Evolutionary conservation across 306 rosid species (phyloP).

Genomic region (Lathyrus oleraceus): DNA sequence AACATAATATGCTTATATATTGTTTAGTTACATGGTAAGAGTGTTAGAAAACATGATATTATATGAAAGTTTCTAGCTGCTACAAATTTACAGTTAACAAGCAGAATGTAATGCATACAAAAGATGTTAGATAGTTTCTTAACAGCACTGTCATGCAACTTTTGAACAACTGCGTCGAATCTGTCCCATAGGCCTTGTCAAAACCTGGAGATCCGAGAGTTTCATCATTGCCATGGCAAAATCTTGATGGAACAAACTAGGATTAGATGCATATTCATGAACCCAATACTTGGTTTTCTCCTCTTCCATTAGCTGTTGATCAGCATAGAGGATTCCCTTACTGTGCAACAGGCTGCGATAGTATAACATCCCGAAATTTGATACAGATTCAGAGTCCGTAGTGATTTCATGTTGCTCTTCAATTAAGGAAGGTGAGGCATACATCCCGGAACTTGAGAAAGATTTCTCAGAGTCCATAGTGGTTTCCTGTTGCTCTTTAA

Average conservation of each 20-base stretch:
- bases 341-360: slow-evolving; percentile 37
- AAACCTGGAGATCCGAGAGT: slow-evolving; percentile 46
- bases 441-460: slow-evolving; percentile 35
- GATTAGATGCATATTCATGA: slow-evolving; percentile 39
- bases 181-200: slow-evolving; percentile 47
- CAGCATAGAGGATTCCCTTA: slow-evolving; percentile 49
- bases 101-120: slow-evolving; percentile 5
- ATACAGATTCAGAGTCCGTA: slow-evolving; percentile 26
- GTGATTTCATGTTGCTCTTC: slow-evolving; percentile 35
- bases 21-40: slow-evolving; percentile 13
- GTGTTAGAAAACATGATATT: neutral
- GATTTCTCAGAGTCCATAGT: slow-evolving; percentile 27
- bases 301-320: slow-evolving; percentile 43
- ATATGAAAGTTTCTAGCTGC: neutral
- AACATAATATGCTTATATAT: neutral
- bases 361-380: slow-evolving; percentile 38
- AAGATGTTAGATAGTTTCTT: slow-evolving; percentile 2
- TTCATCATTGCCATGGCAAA: slow-evolving; percentile 50
- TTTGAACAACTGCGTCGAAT: slow-evolving; percentile 44
- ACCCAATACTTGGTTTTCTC: slow-evolving; percentile 41
- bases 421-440: slow-evolving; percentile 13
- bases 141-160: slow-evolving; percentile 33
- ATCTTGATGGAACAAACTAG: slow-evolving; percentile 38
- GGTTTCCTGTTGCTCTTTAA: slow-evolving; percentile 33
- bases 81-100: slow-evolving; percentile 6